These are phyloP conservation scores for Trichomonascaceae sp. DNA, from an alignment of 1,139 yeast species.

Conservation along the genomic window DNA sequence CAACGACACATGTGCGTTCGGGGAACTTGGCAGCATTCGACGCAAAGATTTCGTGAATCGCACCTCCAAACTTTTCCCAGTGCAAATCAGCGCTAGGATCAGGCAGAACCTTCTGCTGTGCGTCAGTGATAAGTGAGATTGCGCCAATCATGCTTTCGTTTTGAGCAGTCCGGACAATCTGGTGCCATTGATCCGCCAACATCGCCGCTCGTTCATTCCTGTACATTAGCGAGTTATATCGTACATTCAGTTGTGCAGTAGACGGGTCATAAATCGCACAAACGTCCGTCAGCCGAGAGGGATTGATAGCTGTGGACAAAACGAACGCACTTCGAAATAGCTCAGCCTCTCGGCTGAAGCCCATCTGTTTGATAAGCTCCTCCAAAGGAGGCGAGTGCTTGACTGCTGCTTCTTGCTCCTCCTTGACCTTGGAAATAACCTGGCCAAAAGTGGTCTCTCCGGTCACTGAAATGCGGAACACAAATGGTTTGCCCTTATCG, in stretches of 20 bases:
- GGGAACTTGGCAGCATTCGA: constrained; percentile 75
- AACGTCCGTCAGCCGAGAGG: constrained; percentile 42
- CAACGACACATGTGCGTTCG: constrained; percentile 79
- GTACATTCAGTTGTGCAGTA: constrained; percentile 30
- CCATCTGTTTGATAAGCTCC: constrained; percentile 42
- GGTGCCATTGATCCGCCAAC: constrained; percentile 59
- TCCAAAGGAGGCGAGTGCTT: constrained; percentile 34
- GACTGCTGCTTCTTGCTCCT: constrained; percentile 31
- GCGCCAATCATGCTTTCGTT: constrained; percentile 39
- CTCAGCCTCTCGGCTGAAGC: constrained; percentile 25
- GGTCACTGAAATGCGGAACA: constrained; percentile 45
- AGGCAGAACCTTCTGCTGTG: constrained; percentile 53
- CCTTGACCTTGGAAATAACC: constrained; percentile 34
- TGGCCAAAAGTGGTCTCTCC: constrained; percentile 36
- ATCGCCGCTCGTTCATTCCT: constrained; percentile 53
- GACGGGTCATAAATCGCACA: constrained; percentile 34
- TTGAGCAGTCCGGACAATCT: constrained; percentile 33
- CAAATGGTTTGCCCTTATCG: constrained; percentile 28
- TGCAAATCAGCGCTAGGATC: constrained; percentile 81
- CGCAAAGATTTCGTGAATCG: constrained; percentile 89
- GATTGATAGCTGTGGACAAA: constrained; percentile 28
- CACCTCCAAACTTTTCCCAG: constrained; percentile 87
- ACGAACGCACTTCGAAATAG: constrained; percentile 36
- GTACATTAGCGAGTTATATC: constrained; percentile 68
- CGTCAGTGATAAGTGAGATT: constrained; percentile 50